Evolutionary conservation across 192 early-diverging fungal species (phyloP).

Genomic region (Entomortierella lignicola): DNA sequence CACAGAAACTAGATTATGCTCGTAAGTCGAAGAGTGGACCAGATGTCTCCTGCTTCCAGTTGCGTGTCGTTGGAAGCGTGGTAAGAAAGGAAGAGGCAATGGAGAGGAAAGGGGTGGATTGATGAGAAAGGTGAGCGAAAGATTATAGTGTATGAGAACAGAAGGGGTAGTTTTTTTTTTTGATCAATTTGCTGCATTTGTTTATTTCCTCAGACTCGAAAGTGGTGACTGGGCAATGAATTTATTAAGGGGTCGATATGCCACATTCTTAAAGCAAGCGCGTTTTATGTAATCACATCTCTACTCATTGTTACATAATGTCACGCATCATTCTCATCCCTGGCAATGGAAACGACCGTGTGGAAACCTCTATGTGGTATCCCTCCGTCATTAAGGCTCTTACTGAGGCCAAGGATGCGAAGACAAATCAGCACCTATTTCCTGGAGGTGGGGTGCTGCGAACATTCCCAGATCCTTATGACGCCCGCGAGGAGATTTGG

Average conservation of each 20-base stretch:
- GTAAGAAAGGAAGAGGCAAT: too few relatives aligned
- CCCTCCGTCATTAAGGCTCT: constrained; percentile 45
- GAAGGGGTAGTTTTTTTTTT: neutral
- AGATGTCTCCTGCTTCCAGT: neutral
- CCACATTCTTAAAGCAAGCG: too few relatives aligned
- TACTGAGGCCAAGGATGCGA: constrained; percentile 12
- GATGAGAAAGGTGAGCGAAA: neutral
- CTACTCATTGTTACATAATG: constrained; percentile 5
- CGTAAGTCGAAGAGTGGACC: neutral
- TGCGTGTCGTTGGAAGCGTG: neutral
- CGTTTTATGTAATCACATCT: neutral
- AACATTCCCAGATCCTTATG: constrained; percentile 54
- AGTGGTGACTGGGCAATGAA: neutral
- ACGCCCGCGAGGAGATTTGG: constrained; percentile 54
- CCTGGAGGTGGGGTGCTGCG: constrained; percentile 34
- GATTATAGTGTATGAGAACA: neutral
- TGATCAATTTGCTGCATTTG: neutral
- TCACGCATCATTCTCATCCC: constrained; percentile 53
- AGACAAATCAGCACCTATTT: constrained; percentile 32
- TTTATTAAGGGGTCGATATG: neutral
- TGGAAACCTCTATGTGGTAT: constrained; percentile 55
- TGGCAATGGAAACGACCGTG: constrained; percentile 52
- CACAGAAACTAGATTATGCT: neutral
- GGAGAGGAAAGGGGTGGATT: neutral
- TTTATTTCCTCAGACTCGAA: neutral